Percentiles rank a stretch among this genome's conserved stretches.
Conservation (phyloP, 164 flowering plant species). For the Kingdonia uniflora region DNA sequence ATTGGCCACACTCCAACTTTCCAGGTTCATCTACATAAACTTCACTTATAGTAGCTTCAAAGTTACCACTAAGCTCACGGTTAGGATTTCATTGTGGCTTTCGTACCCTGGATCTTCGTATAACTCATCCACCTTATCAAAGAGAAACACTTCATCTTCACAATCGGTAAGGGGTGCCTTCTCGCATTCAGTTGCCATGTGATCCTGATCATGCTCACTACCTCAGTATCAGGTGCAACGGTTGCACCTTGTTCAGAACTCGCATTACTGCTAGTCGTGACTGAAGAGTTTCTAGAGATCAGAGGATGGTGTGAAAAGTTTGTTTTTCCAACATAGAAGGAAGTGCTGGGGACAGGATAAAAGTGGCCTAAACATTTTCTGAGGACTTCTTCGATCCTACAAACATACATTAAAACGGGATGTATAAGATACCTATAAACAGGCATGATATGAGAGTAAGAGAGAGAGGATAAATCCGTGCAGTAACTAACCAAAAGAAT, state of each 20-base stretch:
- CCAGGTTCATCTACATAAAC: slow-evolving; percentile 20
- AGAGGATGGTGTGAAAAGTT: slow-evolving; percentile 43
- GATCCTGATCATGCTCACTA: slow-evolving; percentile 56
- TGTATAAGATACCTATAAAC: too few relatives aligned
- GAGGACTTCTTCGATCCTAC: slow-evolving; percentile 84
- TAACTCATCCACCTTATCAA: slow-evolving; percentile 47
- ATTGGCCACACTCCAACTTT: slow-evolving; percentile 16
- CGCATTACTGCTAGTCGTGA: slow-evolving; percentile 78
- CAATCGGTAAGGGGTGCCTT: slow-evolving; percentile 26
- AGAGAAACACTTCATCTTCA: slow-evolving; percentile 48
- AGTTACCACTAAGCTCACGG: slow-evolving; percentile 12
- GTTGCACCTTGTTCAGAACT: slow-evolving; percentile 70
- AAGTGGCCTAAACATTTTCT: slow-evolving; percentile 94
- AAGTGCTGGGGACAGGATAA: slow-evolving; percentile 78
- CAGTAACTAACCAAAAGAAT: too few relatives aligned
- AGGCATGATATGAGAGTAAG: too few relatives aligned
- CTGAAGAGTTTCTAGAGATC: slow-evolving; percentile 65
- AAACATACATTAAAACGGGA: not conserved
- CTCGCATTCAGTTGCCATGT: slow-evolving; percentile 27
- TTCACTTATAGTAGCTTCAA: slow-evolving; percentile 18
- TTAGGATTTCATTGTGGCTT: slow-evolving; percentile 14
- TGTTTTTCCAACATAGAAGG: slow-evolving; percentile 66
- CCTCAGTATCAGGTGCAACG: slow-evolving; percentile 59
- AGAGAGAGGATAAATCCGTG: too few relatives aligned
- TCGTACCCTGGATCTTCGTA: slow-evolving; percentile 23